Evolutionary conservation across 495 filamentous ascomycete genomes (phyloP).

Genomic region (Xylaria bambusicola): DNA sequence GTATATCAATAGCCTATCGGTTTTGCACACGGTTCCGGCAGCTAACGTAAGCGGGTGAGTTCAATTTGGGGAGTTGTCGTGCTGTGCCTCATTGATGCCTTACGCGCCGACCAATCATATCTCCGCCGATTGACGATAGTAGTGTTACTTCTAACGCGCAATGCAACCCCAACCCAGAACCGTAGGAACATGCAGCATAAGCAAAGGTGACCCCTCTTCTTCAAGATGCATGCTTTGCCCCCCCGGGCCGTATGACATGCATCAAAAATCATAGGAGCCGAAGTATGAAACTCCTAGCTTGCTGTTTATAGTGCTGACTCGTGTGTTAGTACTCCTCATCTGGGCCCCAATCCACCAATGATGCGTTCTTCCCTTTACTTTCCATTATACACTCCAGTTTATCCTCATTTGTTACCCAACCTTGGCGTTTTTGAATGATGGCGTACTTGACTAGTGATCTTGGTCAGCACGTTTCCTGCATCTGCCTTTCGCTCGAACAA

Average conservation of each 20-base stretch:
- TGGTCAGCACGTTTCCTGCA: not conserved
- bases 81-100: not conserved
- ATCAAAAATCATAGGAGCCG: not conserved
- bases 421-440: conserved; percentile 45
- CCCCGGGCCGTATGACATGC: not conserved
- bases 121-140: not conserved
- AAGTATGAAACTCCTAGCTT: not conserved
- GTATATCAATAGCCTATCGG: not conserved
- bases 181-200: not conserved
- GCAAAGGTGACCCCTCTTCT: not conserved
- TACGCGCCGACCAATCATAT: not conserved
- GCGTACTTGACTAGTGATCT: conserved; percentile 32
- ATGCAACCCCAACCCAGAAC: not conserved
- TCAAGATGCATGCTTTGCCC: not conserved
- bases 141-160: not conserved
- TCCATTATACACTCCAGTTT: conserved; percentile 53
- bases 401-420: conserved; percentile 55
- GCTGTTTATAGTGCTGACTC: not conserved
- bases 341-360: conserved; percentile 44
- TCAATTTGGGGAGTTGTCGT: not conserved
- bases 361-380: conserved; percentile 32
- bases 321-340: conserved; percentile 20
- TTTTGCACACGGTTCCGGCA: not conserved
- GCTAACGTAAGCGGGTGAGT: not conserved
- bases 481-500: not conserved